phyloP scores from a whole-genome alignment of 1,284 basidiomycete genomes.

The Sporisorium iseilematis-ciliati region DNA sequence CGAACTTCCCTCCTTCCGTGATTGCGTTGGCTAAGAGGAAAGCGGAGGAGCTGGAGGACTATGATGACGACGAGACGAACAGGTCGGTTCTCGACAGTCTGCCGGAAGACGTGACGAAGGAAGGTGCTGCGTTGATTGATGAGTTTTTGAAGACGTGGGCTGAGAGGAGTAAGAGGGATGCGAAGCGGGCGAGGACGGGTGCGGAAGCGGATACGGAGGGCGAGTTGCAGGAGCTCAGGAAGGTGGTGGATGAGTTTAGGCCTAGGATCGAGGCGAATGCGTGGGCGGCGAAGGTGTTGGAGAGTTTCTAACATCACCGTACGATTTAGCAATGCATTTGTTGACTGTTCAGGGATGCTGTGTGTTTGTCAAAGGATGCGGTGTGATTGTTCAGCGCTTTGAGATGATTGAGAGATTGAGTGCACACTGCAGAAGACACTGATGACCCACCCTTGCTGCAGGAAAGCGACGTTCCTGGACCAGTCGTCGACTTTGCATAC shows the following conservation, averaged over 20 bases:
- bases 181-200: constrained; percentile 9
- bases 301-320: constrained; percentile 56
- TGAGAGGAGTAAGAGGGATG: constrained; percentile 27
- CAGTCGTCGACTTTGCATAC: too few species aligned
- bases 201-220: constrained; percentile 72
- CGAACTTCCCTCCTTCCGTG: constrained; percentile 94
- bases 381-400: neutral
- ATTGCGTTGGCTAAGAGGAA: constrained; percentile 93
- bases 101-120: constrained; percentile 76
- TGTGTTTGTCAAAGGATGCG: neutral
- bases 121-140: constrained; percentile 84
- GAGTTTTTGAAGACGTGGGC: constrained; percentile 84
- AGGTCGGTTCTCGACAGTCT: constrained; percentile 32
- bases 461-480: too few species aligned
- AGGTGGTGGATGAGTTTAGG: constrained; percentile 78
- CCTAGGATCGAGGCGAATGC: constrained; percentile 79
- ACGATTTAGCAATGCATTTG: neutral
- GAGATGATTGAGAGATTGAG: too few species aligned
- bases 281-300: constrained; percentile 80
- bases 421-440: too few species aligned
- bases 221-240: constrained; percentile 77
- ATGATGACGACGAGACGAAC: constrained; percentile 72
- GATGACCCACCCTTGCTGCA: too few species aligned
- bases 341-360: neutral
- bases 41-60: constrained; percentile 96